Percentiles rank a stretch among this genome's conserved stretches.
phyloP scores from a whole-genome alignment of 1,284 basidiomycete species.

The Pascua guehoae region DNA sequence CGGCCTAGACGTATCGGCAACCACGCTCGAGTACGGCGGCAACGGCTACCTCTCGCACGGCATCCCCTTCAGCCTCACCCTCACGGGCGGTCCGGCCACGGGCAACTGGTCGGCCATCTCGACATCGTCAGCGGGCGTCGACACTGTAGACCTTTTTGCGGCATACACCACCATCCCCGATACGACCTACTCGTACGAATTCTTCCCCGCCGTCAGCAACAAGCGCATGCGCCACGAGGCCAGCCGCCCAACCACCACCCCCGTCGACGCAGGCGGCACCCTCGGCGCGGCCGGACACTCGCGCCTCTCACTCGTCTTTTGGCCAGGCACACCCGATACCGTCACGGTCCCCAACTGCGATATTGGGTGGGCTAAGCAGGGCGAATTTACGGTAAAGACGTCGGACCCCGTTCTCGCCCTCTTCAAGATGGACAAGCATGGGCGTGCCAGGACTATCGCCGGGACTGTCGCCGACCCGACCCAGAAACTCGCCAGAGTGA shows the following conservation, averaged over 20 bases:
- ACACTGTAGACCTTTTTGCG: constrained; percentile 59
- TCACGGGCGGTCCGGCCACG: constrained; percentile 54
- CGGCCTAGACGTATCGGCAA: constrained; percentile 5
- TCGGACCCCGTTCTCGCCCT: constrained; percentile 54
- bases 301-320: constrained; percentile 23
- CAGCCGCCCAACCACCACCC: constrained; percentile 8
- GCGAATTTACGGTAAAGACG: constrained; percentile 50
- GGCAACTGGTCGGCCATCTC: constrained; percentile 65
- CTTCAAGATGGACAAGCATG: constrained; percentile 36
- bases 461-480: constrained; percentile 61
- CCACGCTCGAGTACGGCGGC: constrained; percentile 30
- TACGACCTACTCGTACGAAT: constrained; percentile 55
- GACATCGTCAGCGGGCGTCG: constrained; percentile 57
- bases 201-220: constrained; percentile 54
- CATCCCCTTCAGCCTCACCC: constrained; percentile 43
- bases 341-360: constrained; percentile 17
- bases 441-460: constrained; percentile 45
- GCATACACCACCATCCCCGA: constrained; percentile 51
- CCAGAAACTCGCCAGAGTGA: constrained; percentile 35
- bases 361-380: constrained; percentile 20
- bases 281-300: constrained; percentile 15
- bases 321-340: constrained; percentile 8
- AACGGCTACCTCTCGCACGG: constrained; percentile 32
- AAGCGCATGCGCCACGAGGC: constrained; percentile 8
- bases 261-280: constrained; percentile 11